These are phyloP conservation scores for Capronia coronata DNA, from an alignment of 2,329 filamentous ascomycete species.

Conservation along the genomic window DNA sequence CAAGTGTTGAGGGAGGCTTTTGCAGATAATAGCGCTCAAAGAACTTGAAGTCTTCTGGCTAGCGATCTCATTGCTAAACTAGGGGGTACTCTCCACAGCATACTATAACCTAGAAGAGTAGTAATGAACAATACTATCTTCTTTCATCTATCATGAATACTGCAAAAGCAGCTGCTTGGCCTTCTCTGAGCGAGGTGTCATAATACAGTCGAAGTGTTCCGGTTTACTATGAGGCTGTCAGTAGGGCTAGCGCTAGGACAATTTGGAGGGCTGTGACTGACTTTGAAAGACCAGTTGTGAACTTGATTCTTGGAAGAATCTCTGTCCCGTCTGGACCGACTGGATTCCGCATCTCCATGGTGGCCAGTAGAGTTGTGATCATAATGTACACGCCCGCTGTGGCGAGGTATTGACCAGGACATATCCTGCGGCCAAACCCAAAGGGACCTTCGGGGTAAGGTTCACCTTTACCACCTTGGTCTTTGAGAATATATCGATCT, in stretches of 20 bases:
- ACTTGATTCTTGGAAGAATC: conserved; percentile 26
- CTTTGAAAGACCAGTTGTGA: conserved; percentile 6
- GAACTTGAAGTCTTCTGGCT: background rate
- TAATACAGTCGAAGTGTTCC: conserved; percentile 2
- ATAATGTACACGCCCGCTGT: conserved; percentile 44
- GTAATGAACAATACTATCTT: background rate
- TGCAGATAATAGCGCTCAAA: background rate
- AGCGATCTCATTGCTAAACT: too few species aligned
- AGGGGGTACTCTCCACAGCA: background rate
- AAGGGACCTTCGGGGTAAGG: conserved; percentile 40
- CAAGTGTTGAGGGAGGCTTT: background rate
- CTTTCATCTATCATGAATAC: background rate
- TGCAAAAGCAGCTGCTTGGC: background rate
- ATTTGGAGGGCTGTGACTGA: background rate
- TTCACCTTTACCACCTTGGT: conserved; percentile 7
- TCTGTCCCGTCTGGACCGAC: conserved; percentile 37
- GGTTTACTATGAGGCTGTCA: background rate
- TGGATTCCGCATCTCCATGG: conserved; percentile 12
- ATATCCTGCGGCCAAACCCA: conserved; percentile 50
- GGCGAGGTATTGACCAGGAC: conserved; percentile 34
- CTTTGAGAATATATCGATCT: conserved; percentile 35
- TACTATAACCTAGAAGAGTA: too few species aligned
- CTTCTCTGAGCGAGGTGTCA: conserved; percentile 2
- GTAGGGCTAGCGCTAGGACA: background rate
- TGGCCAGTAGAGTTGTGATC: conserved; percentile 45